Base-by-base conservation (phyloP, 1,284 basidiomycete genomes). In the Calocybe gambosa region DNA sequence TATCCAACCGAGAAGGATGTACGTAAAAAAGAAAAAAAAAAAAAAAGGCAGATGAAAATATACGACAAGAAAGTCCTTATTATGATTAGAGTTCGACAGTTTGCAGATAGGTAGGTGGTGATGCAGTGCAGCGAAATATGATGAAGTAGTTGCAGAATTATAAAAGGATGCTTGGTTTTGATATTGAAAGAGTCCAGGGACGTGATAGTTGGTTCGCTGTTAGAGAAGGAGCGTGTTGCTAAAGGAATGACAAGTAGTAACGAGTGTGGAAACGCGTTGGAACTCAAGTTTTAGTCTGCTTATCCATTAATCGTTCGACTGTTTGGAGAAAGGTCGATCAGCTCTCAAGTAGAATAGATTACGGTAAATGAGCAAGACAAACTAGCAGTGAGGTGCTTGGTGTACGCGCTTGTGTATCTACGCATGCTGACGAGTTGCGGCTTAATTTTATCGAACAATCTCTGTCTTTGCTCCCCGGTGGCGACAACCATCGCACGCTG, bases 331-430 rank as follows among this genome's bases (percentile, higher is more conserved):
- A 5, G 9, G 28, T 20, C 36, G 40, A n/a, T 46, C 39, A 28
- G 36, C 49, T 36, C 51, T 35, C 26, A 15, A 25, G 43, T 16
- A 43, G 7, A n/a, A 34, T 29, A 46, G 18, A 36, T 9, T 43
- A 34, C n/a, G 0, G 34, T 47, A 51, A 21, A 46, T 35, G 39
- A 16, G 55, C 13, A 45, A 34, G 43, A 69, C 86, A 54, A 61
- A 89, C 88, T 89, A 34, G 89, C 80, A 39, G 77, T 73, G 44
- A 92, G 75, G 59, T 91, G 87, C 64, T 89, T 88, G 66, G 76
- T 85, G 61, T 88, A 85, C 20, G 78, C 75, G 57, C 77, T 80
- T 19, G 82, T 80, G 55, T 80, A 82, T 55, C 78, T 74, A 46
- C 85, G 78, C 75, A 92, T 85, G 58, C 68, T 79, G 35, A 71